Evolutionary conservation across 2,329 filamentous ascomycete species (phyloP).

Genomic region (Verticillium nonalfalfae): DNA sequence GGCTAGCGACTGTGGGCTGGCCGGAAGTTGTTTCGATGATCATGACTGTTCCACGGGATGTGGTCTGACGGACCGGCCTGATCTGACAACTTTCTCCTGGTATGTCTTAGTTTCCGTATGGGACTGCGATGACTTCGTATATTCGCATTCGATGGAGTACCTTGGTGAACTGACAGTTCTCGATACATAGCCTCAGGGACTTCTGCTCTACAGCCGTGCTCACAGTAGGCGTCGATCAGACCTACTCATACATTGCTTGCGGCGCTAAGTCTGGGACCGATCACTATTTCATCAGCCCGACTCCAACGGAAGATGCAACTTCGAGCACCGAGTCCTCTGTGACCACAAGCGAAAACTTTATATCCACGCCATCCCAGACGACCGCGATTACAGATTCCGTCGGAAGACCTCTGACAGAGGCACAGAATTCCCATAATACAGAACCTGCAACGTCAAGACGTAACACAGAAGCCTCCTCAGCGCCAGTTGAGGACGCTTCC

Average conservation of each 20-base stretch:
- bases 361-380: too few species aligned
- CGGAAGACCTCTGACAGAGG: too few species aligned
- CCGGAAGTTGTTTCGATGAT: constrained; percentile 25
- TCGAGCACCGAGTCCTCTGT: neutral
- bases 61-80: constrained; percentile 14
- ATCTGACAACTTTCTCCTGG: constrained; percentile 28
- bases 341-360: neutral
- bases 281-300: neutral
- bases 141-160: too few species aligned
- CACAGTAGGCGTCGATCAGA: constrained; percentile 21
- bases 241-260: constrained; percentile 28
- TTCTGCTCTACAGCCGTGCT: constrained; percentile 28
- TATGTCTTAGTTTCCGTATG: constrained; percentile 10
- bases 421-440: neutral
- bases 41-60: constrained; percentile 24
- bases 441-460: neutral
- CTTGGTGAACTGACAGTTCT: neutral
- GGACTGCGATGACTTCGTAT: neutral
- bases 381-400: too few species aligned
- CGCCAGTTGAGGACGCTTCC: neutral
- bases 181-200: constrained; percentile 1
- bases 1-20: constrained; percentile 30
- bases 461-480: neutral
- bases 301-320: neutral
- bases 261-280: constrained; percentile 17